Percentiles rank a stretch among this genome's conserved stretches.
Evolutionary conservation across 2,329 filamentous ascomycete genomes (phyloP).

Genomic region (Botrytis fabae): DNA sequence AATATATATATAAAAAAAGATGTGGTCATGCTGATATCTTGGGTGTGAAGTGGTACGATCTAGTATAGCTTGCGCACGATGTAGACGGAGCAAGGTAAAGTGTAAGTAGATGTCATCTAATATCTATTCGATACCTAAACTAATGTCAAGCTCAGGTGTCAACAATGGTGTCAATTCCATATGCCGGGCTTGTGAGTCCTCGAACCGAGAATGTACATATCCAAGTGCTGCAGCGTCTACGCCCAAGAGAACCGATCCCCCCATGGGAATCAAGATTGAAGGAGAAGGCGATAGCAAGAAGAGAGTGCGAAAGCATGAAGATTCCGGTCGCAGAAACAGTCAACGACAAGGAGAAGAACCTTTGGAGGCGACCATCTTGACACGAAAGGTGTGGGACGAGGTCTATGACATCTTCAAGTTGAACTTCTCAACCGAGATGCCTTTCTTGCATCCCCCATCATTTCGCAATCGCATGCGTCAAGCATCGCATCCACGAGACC

Average conservation of each 20-base stretch:
- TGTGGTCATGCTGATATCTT: slow-evolving; percentile 4
- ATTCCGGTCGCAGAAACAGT: slow-evolving; percentile 40
- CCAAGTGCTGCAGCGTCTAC: slow-evolving; percentile 49
- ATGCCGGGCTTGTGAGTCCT: slow-evolving; percentile 73
- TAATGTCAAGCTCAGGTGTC: slow-evolving; percentile 34
- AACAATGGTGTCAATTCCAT: slow-evolving; percentile 71
- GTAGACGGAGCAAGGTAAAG: slow-evolving; percentile 81
- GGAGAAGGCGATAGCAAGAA: slow-evolving; percentile 51
- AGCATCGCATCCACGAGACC: slow-evolving; percentile 43
- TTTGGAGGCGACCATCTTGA: slow-evolving; percentile 61
- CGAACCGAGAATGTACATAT: slow-evolving; percentile 71
- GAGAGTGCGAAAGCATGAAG: slow-evolving; percentile 41
- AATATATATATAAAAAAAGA: too few species aligned
- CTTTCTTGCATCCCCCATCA: slow-evolving; percentile 68
- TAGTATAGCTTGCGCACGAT: slow-evolving; percentile 75
- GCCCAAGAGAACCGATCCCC: slow-evolving; percentile 36
- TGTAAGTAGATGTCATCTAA: slow-evolving; percentile 53
- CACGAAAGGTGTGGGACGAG: slow-evolving; percentile 65
- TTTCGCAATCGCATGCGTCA: slow-evolving; percentile 56
- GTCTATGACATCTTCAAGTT: slow-evolving; percentile 69
- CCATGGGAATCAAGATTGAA: slow-evolving; percentile 37
- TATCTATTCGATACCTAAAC: background rate
- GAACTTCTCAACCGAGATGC: slow-evolving; percentile 71
- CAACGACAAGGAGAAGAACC: slow-evolving; percentile 56
- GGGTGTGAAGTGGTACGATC: slow-evolving; percentile 62